Evolutionary conservation across 2,329 filamentous ascomycete species (phyloP), one percentile per base, ranked within the genome.

Genomic region (Beauveria sp.): DNA sequence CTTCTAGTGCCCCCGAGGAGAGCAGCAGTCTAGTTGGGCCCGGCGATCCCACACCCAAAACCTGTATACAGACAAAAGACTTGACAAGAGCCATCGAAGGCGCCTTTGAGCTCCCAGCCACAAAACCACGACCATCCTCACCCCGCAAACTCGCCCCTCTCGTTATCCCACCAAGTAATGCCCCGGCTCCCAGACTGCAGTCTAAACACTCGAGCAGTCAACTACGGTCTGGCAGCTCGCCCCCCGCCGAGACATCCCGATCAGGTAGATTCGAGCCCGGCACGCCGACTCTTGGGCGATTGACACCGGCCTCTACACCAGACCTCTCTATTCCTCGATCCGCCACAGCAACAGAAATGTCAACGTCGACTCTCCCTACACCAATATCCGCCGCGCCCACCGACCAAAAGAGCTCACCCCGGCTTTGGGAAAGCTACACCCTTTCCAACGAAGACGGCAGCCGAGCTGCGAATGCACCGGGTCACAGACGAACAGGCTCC

Each of bases 1-100:
- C 85, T 43, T 81, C 79, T 62, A 87, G 84, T 70, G 82, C 83
- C n/a, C 84, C 85, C 2, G 80, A 80, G 9, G 74, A 77, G 38
- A 57, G 45, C 12, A 34, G n/a, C 24, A 47, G 34, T 38, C 12
- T 46, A 2, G 5, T 18, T 28, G 24, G n/a, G 34, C 34, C 38
- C 3, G 55, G 54, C 30, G 56, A 58, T 20, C 49, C 46, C 8
- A 49, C 40, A 14, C 30, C 57, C 10, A 65, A 28, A 53, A 34
- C 46, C 45, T 69, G 65, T 52, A 66, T 67, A 34, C 68, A 66
- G 49, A 66, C 70, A 52, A 61, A 66, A 12, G 67, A 67, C 22
- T 63, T 70, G 20, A 58, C 65, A 9, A 65, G 63, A 42, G 65
- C 65, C 7, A 64, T 67, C 12, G 65, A 70, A n/a, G 62, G 66